Evolutionary conservation across 2,329 filamentous ascomycete genomes (phyloP), one percentile per base, ranked within the genome.

Genomic region (Xylaria multiplex): DNA sequence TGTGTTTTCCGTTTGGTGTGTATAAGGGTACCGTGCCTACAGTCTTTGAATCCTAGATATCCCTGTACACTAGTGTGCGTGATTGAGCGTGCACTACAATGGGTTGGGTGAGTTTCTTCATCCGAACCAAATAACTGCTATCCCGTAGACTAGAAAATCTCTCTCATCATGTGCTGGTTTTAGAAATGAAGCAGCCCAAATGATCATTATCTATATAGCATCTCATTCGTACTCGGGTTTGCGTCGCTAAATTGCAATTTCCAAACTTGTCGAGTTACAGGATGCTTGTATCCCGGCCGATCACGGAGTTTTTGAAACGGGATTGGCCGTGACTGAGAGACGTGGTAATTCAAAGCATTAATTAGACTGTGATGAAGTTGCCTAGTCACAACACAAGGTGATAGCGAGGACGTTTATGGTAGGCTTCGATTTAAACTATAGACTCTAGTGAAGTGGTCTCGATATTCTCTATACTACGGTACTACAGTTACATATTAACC

Each of bases 221-320:
- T n/a, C 11, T 57, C 42, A 57, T 57, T 46, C 27, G 42, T 42
- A 45, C 42, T 8, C 13, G 19, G 30, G 30, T 32, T 27, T 40
- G 19, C 5, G n/a, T 54, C 50, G 8, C 50, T 24, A 40, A 54
- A 24, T 7, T 40, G 19, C 11, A 27, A 45, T 52, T 60, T 56
- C 57, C 43, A 64, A 58, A 58, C 64, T 59, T 19, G 42, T 22
- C 40, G 32, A 55, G 56, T 58, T 56, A 43, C 56, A 48, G 54
- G 50, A 60, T 56, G 37, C 14, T 19, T 19, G 54, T 2, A 19
- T 13, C 22, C 53, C 16, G 24, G 64, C 13, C 22, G 64, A 62
- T 66, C 64, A 58, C n/a, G 40, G 42, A 11, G 43, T 42, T 11
- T 27, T 16, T 59, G 54, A 66, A 66, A 64, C 59, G 11, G 22